These are phyloP conservation scores for Graphium sp. DNA, from an alignment of 2,329 filamentous ascomycete genomes.

Conservation along the genomic window DNA sequence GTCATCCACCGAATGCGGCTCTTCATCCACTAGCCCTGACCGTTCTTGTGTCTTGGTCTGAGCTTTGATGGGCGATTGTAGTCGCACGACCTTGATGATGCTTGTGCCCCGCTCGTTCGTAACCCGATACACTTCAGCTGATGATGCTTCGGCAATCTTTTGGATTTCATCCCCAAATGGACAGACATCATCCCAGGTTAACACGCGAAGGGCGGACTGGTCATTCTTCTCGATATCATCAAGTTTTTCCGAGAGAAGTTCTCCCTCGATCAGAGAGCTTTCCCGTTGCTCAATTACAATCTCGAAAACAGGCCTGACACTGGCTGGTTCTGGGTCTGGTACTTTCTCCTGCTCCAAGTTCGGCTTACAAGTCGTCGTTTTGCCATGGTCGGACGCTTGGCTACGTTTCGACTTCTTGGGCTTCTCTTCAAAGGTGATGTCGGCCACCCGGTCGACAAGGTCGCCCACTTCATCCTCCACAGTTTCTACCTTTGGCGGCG, in stretches of 20 bases:
- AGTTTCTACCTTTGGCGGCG: neutral
- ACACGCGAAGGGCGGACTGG: constrained; percentile 18
- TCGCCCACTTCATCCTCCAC: neutral
- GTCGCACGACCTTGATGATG: constrained; percentile 47
- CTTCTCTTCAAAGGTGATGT: constrained; percentile 6
- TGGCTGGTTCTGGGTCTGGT: too few species aligned
- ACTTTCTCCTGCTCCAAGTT: constrained; percentile 1
- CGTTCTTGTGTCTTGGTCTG: constrained; percentile 39
- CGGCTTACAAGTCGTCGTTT: too few species aligned
- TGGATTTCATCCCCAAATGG: constrained; percentile 32
- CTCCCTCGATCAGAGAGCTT: too few species aligned
- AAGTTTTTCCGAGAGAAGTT: neutral
- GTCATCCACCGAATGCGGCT: constrained; percentile 35
- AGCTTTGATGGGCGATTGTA: constrained; percentile 38
- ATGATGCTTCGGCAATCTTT: constrained; percentile 52
- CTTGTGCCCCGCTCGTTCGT: constrained; percentile 41
- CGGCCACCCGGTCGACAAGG: constrained; percentile 1
- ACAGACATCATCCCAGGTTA: constrained; percentile 42
- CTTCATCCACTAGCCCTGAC: constrained; percentile 38
- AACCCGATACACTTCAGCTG: constrained; percentile 48
- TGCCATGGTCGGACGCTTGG: too few species aligned
- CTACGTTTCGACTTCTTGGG: neutral
- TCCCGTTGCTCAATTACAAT: too few species aligned
- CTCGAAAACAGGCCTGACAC: too few species aligned
- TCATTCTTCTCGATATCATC: constrained; percentile 4